These are phyloP conservation scores for Pichia sp. DNA, from an alignment of 1,139 yeast genomes.

Conservation along the genomic window DNA sequence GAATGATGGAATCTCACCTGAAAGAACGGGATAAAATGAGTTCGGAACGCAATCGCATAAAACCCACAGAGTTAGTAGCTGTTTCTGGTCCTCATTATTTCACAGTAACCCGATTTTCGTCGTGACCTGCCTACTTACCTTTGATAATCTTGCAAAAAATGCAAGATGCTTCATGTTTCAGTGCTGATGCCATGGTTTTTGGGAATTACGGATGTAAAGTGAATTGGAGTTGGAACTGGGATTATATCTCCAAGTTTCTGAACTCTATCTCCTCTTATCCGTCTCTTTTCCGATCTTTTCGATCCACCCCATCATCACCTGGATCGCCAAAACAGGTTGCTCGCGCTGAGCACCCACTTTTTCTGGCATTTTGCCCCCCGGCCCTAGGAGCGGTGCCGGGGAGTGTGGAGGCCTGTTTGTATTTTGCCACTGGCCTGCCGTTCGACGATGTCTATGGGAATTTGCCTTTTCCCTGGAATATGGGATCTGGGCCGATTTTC, in stretches of 20 bases:
- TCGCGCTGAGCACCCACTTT: slow-evolving; percentile 2
- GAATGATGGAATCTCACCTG: slow-evolving; percentile 81
- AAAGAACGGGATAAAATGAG: background rate
- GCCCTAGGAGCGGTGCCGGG: background rate
- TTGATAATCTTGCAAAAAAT: slow-evolving; percentile 89
- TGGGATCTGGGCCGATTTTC: background rate
- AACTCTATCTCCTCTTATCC: background rate
- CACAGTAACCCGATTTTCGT: background rate
- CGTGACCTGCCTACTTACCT: slow-evolving; percentile 39
- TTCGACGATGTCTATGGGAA: background rate
- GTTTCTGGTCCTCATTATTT: background rate
- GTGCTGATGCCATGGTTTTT: slow-evolving; percentile 28
- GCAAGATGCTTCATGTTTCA: slow-evolving; percentile 51
- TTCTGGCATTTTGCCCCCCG: slow-evolving; percentile 4
- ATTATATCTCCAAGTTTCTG: too few relatives aligned
- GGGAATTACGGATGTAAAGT: background rate
- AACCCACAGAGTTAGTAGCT: slow-evolving; percentile 7
- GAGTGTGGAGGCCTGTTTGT: background rate
- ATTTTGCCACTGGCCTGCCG: slow-evolving; percentile 3
- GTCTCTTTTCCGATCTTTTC: background rate
- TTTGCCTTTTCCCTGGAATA: background rate
- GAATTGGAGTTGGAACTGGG: background rate
- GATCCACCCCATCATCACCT: background rate
- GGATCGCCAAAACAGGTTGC: background rate
- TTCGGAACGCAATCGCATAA: slow-evolving; percentile 26